Percentiles rank a stretch among this genome's conserved stretches.
These are phyloP conservation scores for Metarhizium rileyi DNA, from an alignment of 2,329 filamentous ascomycete species.

Conservation along the genomic window DNA sequence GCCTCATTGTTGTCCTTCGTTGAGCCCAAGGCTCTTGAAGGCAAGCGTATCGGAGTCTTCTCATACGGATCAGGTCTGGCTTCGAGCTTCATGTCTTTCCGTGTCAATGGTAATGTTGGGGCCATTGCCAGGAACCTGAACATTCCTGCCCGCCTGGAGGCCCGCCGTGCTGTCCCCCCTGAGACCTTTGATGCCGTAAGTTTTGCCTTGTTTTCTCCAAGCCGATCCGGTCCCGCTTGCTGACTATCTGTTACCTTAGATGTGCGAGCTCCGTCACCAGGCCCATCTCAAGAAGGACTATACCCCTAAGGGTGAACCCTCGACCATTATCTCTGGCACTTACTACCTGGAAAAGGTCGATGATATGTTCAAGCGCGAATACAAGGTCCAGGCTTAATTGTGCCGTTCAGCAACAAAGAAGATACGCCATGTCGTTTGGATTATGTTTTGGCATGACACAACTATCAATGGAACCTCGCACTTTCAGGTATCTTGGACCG, in stretches of 20 bases:
- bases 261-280: conserved; percentile 73
- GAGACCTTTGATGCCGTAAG: conserved; percentile 61
- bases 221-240: background rate
- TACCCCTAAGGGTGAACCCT: conserved; percentile 56
- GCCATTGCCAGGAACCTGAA: conserved; percentile 58
- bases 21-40: conserved; percentile 51
- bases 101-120: conserved; percentile 60
- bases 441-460: conserved; percentile 1
- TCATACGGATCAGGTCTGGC: conserved; percentile 71
- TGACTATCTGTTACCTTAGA: conserved; percentile 33
- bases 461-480: background rate
- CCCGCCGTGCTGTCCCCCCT: conserved; percentile 56
- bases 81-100: conserved; percentile 64
- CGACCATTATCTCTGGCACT: conserved; percentile 54
- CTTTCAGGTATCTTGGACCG: conserved; percentile 4
- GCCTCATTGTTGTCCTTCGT: conserved; percentile 59
- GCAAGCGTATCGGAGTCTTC: conserved; percentile 68
- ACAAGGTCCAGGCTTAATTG: conserved; percentile 61
- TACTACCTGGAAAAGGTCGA: conserved; percentile 78
- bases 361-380: conserved; percentile 77
- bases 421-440: conserved; percentile 5
- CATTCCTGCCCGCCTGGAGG: conserved; percentile 57
- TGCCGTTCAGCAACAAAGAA: background rate
- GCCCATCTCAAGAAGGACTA: conserved; percentile 76
- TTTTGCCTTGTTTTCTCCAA: background rate